Conservation (phyloP, 2,329 filamentous ascomycete genomes). For the Ophiostoma perfectum region DNA sequence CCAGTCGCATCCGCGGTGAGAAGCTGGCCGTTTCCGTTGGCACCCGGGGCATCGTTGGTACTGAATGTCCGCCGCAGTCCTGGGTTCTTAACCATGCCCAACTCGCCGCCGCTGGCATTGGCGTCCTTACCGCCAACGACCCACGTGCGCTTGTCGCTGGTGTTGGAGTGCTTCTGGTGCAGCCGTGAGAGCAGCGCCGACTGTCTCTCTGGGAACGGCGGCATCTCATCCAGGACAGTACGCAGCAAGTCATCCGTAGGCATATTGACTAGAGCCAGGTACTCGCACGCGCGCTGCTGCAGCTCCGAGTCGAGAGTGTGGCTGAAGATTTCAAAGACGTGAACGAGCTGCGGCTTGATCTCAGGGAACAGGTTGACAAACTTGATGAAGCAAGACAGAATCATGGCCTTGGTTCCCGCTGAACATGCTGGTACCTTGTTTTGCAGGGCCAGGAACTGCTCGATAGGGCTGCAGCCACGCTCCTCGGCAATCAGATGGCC, state of each 20-base stretch:
- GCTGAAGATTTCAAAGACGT: slow-evolving; percentile 86
- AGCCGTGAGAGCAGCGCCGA: slow-evolving; percentile 86
- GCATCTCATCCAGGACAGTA: slow-evolving; percentile 97
- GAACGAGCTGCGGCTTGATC: slow-evolving; percentile 90
- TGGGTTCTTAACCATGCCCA: slow-evolving; percentile 72
- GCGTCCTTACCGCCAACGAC: slow-evolving; percentile 95
- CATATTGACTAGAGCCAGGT: slow-evolving; percentile 76
- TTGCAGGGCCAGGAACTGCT: slow-evolving; percentile 91
- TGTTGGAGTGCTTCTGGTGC: slow-evolving; percentile 89
- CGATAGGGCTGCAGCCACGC: slow-evolving; percentile 87
- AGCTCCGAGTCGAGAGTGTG: slow-evolving; percentile 92
- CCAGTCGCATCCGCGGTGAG: neutral
- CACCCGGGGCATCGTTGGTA: slow-evolving; percentile 39
- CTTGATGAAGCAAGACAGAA: slow-evolving; percentile 93
- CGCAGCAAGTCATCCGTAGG: slow-evolving; percentile 86
- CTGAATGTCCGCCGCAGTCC: slow-evolving; percentile 85
- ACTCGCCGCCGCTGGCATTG: slow-evolving; percentile 73
- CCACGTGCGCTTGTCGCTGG: slow-evolving; percentile 95
- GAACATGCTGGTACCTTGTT: slow-evolving; percentile 85
- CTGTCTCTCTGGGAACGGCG: slow-evolving; percentile 89
- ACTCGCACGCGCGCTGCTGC: slow-evolving; percentile 94
- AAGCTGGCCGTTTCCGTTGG: slow-evolving; percentile 43
- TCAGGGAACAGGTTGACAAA: slow-evolving; percentile 98
- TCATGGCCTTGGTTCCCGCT: slow-evolving; percentile 83
- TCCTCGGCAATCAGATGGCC: slow-evolving; percentile 94